Evolutionary conservation across 1,284 basidiomycete genomes (phyloP).

Genomic region (Clitocybe nebularis): DNA sequence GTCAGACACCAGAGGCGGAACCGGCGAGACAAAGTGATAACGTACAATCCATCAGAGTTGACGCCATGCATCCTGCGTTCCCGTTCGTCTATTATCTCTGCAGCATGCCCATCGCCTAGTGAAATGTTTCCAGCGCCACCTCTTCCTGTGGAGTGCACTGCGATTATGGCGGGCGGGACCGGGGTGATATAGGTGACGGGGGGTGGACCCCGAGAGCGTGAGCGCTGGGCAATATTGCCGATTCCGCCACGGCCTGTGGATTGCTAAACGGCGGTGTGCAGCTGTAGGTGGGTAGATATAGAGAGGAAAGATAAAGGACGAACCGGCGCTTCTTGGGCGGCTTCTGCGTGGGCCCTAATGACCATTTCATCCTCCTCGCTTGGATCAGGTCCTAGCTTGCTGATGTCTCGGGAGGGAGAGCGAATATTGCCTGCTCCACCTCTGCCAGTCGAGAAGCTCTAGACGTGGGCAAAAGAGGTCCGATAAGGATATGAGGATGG

Average conservation of each 20-base stretch:
- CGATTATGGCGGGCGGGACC: conserved; percentile 12
- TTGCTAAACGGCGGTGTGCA: conserved; percentile 30
- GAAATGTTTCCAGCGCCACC: conserved; percentile 68
- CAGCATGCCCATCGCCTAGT: conserved; percentile 23
- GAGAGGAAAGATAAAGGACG: conserved; percentile 19
- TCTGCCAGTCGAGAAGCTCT: conserved; percentile 65
- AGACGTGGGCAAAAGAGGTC: not conserved
- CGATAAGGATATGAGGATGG: not conserved
- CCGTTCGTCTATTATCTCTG: conserved; percentile 37
- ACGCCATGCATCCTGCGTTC: conserved; percentile 32
- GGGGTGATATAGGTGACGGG: too few species aligned
- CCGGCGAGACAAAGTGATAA: conserved; percentile 10
- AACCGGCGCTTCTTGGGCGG: conserved; percentile 31
- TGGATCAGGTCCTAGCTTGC: conserved; percentile 24
- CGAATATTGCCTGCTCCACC: conserved; percentile 79
- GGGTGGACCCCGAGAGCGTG: conserved; percentile 31
- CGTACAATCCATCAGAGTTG: conserved; percentile 40
- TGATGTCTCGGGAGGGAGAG: conserved; percentile 58
- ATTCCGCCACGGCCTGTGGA: conserved; percentile 59
- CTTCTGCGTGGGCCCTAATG: conserved; percentile 37
- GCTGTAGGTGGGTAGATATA: too few species aligned
- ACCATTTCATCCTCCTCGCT: conserved; percentile 36
- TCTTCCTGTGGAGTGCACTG: conserved; percentile 52
- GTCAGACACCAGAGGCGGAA: too few species aligned
- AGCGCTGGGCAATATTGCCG: conserved; percentile 47